Conservation (phyloP, 1,139 yeast genomes). For the Candida gigantensis region DNA sequence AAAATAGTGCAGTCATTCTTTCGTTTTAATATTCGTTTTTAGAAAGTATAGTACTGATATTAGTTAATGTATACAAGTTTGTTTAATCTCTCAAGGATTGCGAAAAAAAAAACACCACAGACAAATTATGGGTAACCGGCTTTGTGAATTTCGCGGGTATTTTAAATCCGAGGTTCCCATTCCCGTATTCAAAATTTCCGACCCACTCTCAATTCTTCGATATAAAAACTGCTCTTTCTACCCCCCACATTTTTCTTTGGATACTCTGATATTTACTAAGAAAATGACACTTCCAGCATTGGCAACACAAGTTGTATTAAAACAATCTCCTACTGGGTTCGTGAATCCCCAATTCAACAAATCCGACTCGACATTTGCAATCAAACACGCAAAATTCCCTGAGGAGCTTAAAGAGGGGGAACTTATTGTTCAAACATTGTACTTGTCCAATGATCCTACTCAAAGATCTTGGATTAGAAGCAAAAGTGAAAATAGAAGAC, state of each 20-base stretch:
- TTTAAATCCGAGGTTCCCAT: too few relatives aligned
- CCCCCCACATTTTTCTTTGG: neutral
- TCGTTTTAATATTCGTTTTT: neutral
- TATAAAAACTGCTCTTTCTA: too few relatives aligned
- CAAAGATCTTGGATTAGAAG: conserved; percentile 63
- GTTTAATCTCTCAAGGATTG: neutral
- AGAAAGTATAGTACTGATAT: too few relatives aligned
- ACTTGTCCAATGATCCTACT: conserved; percentile 67
- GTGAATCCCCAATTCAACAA: conserved; percentile 20
- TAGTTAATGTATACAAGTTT: too few relatives aligned
- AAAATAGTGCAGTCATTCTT: conserved; percentile 5
- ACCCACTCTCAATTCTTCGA: too few relatives aligned
- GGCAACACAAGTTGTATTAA: conserved; percentile 17
- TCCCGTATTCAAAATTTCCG: too few relatives aligned
- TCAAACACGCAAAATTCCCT: conserved; percentile 14
- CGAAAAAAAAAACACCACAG: too few relatives aligned
- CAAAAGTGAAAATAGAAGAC: conserved; percentile 38
- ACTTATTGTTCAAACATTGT: conserved; percentile 46
- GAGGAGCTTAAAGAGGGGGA: conserved; percentile 39
- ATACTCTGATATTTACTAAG: neutral
- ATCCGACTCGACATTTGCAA: conserved; percentile 25
- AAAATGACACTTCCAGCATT: conserved; percentile 15
- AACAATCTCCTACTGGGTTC: conserved; percentile 18
- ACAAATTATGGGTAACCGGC: too few relatives aligned
- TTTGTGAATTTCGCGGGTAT: too few relatives aligned